A percentile compares a stretch with the other conserved stretches of the same genome.
These are phyloP conservation scores for Starmerella potacharoeniae DNA, from an alignment of 805 yeast species.

Conservation along the genomic window DNA sequence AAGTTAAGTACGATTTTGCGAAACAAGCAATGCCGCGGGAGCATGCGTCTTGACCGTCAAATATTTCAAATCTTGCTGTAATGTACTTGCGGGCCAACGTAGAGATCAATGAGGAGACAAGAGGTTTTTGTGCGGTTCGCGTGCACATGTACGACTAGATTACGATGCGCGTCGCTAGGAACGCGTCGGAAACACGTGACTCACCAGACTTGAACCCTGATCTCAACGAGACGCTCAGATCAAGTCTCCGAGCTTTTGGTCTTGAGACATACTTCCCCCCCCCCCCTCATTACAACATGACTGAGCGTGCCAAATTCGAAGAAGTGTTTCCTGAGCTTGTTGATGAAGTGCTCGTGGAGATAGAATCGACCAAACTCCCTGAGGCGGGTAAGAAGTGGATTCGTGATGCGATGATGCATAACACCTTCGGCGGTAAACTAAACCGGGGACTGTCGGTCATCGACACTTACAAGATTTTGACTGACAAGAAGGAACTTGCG, in stretches of 20 bases:
- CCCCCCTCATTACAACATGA: not conserved
- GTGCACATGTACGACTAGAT: too few relatives aligned
- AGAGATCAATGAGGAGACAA: too few relatives aligned
- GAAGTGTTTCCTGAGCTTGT: constrained; percentile 67
- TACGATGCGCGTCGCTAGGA: too few relatives aligned
- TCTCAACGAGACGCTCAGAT: not conserved
- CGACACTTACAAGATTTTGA: constrained; percentile 78
- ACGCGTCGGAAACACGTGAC: too few relatives aligned
- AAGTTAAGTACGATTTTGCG: too few relatives aligned
- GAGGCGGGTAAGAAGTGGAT: constrained; percentile 80
- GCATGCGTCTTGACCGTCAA: too few relatives aligned
- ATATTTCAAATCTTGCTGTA: too few relatives aligned
- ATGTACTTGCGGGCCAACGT: too few relatives aligned
- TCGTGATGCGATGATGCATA: constrained; percentile 55
- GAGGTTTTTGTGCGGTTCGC: too few relatives aligned
- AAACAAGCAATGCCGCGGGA: too few relatives aligned
- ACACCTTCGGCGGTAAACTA: constrained; percentile 92
- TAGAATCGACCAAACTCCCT: constrained; percentile 67
- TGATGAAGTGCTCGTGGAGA: constrained; percentile 53
- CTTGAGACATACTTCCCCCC: not conserved
- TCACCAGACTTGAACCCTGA: not conserved
- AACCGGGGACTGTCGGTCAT: constrained; percentile 94
- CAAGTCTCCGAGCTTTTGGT: not conserved
- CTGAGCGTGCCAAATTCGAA: constrained; percentile 25
- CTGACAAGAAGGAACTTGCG: constrained; percentile 50